These are phyloP conservation scores for Scenedesmus sp. DNA, from an alignment of 163 green algal species.

Conservation along the genomic window DNA sequence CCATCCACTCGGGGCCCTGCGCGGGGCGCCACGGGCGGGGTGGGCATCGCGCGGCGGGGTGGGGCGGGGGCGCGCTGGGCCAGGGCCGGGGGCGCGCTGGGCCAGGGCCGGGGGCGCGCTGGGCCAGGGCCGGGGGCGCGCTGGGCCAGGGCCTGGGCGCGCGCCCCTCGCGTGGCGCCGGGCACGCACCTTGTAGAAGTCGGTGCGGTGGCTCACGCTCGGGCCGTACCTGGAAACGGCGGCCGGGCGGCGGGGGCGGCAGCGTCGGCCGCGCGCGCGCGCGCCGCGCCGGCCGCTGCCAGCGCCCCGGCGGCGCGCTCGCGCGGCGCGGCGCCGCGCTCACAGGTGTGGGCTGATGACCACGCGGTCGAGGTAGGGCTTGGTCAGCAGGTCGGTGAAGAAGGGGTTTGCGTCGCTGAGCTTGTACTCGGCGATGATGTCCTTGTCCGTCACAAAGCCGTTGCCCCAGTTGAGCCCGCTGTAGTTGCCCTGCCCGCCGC, in stretches of 20 bases:
- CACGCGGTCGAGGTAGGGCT: conserved; percentile 43
- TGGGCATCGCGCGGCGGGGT: no score
- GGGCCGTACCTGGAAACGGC: conserved; percentile 28
- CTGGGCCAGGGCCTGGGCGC: no score
- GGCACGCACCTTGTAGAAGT: conserved; percentile 39
- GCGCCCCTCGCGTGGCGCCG: no score
- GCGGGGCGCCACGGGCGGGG: background rate
- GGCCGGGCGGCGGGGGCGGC: no score
- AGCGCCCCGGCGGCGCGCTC: no score
- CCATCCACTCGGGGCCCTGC: conserved; percentile 35
- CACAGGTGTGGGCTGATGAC: conserved; percentile 52
- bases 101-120: no score
- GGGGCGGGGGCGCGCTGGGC: no score
- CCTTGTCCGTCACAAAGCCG: conserved; percentile 38
- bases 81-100: no score
- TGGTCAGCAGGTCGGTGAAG: conserved; percentile 43
- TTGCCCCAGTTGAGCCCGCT: conserved; percentile 41
- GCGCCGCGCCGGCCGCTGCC: no score
- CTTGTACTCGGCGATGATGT: conserved; percentile 23
- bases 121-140: no score
- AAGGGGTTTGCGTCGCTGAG: conserved; percentile 52
- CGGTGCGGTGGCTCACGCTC: conserved; percentile 31
- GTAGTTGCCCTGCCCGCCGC: conserved; percentile 42
- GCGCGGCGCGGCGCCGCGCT: background rate
- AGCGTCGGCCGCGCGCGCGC: no score